Evolutionary conservation across 352 stramenopile genomes (phyloP).

Genomic region (Phytophthora melonis): DNA sequence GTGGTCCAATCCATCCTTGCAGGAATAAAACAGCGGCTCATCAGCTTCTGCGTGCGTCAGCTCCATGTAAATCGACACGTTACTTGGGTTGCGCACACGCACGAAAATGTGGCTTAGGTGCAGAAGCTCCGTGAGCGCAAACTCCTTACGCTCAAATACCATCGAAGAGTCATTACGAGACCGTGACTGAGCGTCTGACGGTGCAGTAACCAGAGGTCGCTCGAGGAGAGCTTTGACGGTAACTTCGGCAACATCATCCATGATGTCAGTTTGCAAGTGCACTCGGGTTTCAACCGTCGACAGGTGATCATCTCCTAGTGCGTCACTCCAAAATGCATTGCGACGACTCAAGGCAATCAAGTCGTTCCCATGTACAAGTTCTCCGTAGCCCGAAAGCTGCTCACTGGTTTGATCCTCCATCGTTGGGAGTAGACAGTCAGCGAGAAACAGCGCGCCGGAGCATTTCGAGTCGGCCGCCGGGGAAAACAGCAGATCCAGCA

Average conservation of each 20-base stretch:
- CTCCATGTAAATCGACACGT: conserved; percentile 59
- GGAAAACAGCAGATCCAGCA: conserved; percentile 46
- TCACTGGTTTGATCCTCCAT: conserved; percentile 27
- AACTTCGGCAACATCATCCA: conserved; percentile 41
- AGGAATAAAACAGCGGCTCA: conserved; percentile 58
- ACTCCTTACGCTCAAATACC: conserved; percentile 22
- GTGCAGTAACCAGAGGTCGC: conserved; percentile 42
- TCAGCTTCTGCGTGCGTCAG: conserved; percentile 49
- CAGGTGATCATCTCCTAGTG: conserved; percentile 3
- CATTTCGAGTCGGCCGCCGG: conserved; percentile 43
- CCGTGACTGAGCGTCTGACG: not conserved
- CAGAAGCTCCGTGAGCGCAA: conserved; percentile 54
- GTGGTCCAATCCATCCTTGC: conserved; percentile 26
- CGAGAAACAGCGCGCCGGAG: conserved; percentile 35
- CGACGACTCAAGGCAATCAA: conserved; percentile 46
- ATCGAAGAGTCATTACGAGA: conserved; percentile 4
- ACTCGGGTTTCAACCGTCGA: conserved; percentile 34
- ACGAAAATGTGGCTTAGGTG: conserved; percentile 39
- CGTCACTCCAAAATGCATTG: conserved; percentile 38
- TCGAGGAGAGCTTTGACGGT: conserved; percentile 43
- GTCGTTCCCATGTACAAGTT: conserved; percentile 43
- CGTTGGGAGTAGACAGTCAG: conserved; percentile 48
- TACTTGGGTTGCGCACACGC: conserved; percentile 58
- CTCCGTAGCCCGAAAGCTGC: conserved; percentile 50
- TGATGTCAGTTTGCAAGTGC: conserved; percentile 47